Conservation (phyloP, 2,329 filamentous ascomycete species). For the Diplodia intermedia region DNA sequence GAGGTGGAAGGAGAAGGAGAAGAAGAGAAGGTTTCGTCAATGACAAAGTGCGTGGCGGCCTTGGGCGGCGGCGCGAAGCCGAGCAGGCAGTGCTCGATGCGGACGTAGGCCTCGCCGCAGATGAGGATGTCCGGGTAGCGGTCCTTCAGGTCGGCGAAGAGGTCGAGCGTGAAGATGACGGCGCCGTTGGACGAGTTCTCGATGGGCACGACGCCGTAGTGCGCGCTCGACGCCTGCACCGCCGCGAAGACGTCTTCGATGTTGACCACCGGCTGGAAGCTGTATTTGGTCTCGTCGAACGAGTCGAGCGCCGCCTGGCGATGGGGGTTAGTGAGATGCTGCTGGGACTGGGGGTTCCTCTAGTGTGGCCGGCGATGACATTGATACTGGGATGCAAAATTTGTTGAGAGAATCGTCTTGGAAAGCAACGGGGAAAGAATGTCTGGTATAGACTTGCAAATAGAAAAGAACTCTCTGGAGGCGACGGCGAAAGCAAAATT, state of each 20-base stretch:
- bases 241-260: slow-evolving; percentile 77
- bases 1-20: neutral
- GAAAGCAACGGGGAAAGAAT: slow-evolving; percentile 16
- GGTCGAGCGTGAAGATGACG: slow-evolving; percentile 87
- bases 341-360: neutral
- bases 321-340: neutral
- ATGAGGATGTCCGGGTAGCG: slow-evolving; percentile 74
- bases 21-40: neutral
- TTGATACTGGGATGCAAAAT: neutral
- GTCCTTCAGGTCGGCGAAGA: slow-evolving; percentile 76
- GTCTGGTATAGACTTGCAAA: neutral
- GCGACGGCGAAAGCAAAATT: slow-evolving; percentile 22
- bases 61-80: slow-evolving; percentile 51
- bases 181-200: slow-evolving; percentile 96
- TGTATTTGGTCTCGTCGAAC: slow-evolving; percentile 51
- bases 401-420: neutral
- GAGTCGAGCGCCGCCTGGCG: slow-evolving; percentile 61
- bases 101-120: slow-evolving; percentile 82
- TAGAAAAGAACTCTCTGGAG: neutral
- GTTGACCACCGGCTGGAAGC: slow-evolving; percentile 52
- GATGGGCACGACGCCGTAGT: slow-evolving; percentile 86
- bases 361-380: neutral
- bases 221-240: slow-evolving; percentile 70
- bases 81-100: slow-evolving; percentile 87
- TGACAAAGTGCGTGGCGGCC: neutral